A percentile compares a stretch with the other conserved stretches of the same genome.
Evolutionary conservation across 805 yeast genomes (phyloP).

Genomic region (Candida khao-thaluensis): DNA sequence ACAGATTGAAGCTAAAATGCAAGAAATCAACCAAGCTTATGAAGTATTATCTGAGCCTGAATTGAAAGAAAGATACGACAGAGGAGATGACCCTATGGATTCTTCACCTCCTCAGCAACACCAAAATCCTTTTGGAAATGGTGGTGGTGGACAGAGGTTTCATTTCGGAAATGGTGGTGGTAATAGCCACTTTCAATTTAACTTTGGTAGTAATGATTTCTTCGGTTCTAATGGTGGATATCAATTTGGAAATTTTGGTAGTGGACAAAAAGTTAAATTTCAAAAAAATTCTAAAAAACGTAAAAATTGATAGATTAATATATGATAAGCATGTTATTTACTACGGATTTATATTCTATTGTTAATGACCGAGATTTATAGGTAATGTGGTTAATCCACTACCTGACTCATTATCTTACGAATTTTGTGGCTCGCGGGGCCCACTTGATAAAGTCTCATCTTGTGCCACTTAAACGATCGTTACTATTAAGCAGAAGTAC

Average conservation of each 20-base stretch:
- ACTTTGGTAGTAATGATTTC: conserved; percentile 12
- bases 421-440: not conserved
- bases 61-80: conserved; percentile 63
- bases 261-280: conserved; percentile 14
- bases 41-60: conserved; percentile 75
- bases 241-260: conserved; percentile 9
- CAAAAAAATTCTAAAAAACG: conserved; percentile 17
- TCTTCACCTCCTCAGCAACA: conserved; percentile 10
- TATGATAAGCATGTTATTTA: not conserved
- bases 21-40: conserved; percentile 89
- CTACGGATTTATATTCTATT: not conserved
- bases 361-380: not conserved
- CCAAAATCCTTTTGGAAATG: conserved; percentile 14
- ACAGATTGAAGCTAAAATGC: conserved; percentile 79
- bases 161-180: conserved; percentile 16
- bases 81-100: conserved; percentile 54
- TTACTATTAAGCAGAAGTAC: not conserved
- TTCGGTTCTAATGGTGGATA: conserved; percentile 10
- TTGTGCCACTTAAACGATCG: not conserved
- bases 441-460: not conserved
- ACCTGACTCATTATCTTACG: not conserved
- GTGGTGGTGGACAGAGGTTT: conserved; percentile 17
- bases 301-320: conserved; percentile 1
- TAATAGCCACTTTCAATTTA: conserved; percentile 15
- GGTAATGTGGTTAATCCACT: not conserved